phyloP scores from a whole-genome alignment of 495 filamentous ascomycete species.

The Neurospora sp. region DNA sequence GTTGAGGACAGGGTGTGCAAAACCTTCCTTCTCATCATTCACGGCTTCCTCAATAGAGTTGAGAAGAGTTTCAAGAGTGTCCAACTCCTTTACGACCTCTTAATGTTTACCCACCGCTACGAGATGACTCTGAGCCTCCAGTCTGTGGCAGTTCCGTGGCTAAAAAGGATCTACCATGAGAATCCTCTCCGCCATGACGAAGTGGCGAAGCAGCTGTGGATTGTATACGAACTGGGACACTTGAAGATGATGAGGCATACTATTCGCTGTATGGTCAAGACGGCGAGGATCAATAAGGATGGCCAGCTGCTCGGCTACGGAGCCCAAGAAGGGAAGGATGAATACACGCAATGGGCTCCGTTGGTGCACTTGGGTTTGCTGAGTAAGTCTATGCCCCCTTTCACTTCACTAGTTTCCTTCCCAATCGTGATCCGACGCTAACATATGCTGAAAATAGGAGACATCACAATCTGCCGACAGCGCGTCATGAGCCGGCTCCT shows the following conservation, averaged over 20 bases:
- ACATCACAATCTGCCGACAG: neutral
- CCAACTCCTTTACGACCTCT: neutral
- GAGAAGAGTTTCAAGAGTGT: neutral
- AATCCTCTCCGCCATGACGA: neutral
- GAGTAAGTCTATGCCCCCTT: neutral
- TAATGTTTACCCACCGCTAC: neutral
- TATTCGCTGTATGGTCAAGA: neutral
- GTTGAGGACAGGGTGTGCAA: neutral
- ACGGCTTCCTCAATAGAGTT: neutral
- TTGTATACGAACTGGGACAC: neutral
- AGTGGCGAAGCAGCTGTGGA: neutral
- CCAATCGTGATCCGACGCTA: neutral
- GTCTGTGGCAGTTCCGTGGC: neutral
- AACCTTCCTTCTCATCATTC: neutral
- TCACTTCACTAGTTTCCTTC: neutral
- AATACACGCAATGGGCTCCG: neutral
- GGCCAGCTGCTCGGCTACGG: neutral
- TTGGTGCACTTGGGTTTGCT: neutral
- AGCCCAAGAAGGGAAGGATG: neutral
- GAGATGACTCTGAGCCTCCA: neutral
- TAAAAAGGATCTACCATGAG: neutral
- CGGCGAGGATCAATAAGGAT: neutral
- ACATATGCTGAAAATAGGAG: neutral
- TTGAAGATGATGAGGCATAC: neutral
- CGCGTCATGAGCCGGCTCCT: neutral